A percentile compares a stretch with the other conserved stretches of the same genome.
phyloP scores from a whole-genome alignment of 495 filamentous ascomycete species.

The Filosporella fistucella region DNA sequence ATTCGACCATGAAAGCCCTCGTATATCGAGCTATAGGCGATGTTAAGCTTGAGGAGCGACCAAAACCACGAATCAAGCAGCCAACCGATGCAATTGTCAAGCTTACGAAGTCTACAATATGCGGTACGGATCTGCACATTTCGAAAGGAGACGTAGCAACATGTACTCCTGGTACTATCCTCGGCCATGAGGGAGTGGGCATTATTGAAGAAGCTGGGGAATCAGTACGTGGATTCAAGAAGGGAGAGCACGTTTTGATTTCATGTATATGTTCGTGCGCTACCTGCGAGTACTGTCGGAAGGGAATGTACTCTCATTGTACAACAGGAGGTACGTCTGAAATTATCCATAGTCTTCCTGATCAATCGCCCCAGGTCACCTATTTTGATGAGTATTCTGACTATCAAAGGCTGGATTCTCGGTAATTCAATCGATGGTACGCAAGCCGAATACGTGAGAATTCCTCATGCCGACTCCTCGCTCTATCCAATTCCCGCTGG shows the following conservation, averaged over 20 bases:
- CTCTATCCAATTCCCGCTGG: slow-evolving; percentile 33
- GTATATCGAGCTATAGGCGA: slow-evolving; percentile 27
- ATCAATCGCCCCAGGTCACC: neutral
- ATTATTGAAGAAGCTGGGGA: slow-evolving; percentile 31
- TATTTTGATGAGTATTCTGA: neutral
- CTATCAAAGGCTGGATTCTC: slow-evolving; percentile 32
- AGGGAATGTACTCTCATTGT: slow-evolving; percentile 35
- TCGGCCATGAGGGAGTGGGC: slow-evolving; percentile 43
- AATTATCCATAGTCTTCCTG: neutral
- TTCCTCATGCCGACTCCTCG: slow-evolving; percentile 38
- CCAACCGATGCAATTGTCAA: slow-evolving; percentile 30
- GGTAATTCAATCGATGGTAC: slow-evolving; percentile 43
- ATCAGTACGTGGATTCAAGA: slow-evolving; percentile 23
- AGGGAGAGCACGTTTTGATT: slow-evolving; percentile 38
- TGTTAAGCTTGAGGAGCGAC: slow-evolving; percentile 21
- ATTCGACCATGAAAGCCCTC: slow-evolving; percentile 35
- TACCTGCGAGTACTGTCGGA: slow-evolving; percentile 34
- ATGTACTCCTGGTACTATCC: slow-evolving; percentile 25
- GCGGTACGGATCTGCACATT: slow-evolving; percentile 39
- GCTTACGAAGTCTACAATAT: slow-evolving; percentile 33
- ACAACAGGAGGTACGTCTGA: slow-evolving; percentile 20
- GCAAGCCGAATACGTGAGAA: slow-evolving; percentile 46
- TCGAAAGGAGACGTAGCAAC: slow-evolving; percentile 30
- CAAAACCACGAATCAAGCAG: slow-evolving; percentile 19
- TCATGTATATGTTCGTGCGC: slow-evolving; percentile 37